Percentiles rank a stretch among this genome's conserved stretches.
Evolutionary conservation across 768 basidiomycete genomes (phyloP).

Genomic region (Termitomyces sp.): DNA sequence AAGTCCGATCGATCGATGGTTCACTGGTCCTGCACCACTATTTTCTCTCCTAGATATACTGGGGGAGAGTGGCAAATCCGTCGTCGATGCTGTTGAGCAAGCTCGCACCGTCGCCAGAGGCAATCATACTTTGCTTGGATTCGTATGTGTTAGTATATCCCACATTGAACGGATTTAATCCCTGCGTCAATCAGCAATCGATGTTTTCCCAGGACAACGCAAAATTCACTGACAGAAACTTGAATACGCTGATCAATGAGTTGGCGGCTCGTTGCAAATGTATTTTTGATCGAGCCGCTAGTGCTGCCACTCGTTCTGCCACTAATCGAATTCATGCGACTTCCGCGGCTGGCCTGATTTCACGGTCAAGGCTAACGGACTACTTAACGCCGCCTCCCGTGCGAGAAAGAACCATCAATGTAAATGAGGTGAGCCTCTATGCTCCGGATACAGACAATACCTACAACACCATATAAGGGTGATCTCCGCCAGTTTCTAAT

Average conservation of each 20-base stretch:
- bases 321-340: conserved; percentile 27
- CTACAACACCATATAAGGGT: conserved; percentile 30
- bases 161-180: neutral
- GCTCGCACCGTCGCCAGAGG: conserved; percentile 45
- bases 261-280: conserved; percentile 53
- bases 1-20: conserved; percentile 77
- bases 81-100: conserved; percentile 38
- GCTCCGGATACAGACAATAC: conserved; percentile 19
- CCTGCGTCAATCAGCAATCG: conserved; percentile 24
- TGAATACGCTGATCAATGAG: conserved; percentile 59
- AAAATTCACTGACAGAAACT: conserved; percentile 57
- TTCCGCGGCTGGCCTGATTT: conserved; percentile 18
- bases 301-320: conserved; percentile 60
- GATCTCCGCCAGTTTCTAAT: conserved; percentile 48
- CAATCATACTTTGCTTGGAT: conserved; percentile 43
- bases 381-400: conserved; percentile 28
- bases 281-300: conserved; percentile 58
- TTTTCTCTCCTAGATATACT: conserved; percentile 48
- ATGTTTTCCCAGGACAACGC: conserved; percentile 37
- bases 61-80: conserved; percentile 24
- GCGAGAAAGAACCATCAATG: conserved; percentile 48
- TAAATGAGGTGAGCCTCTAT: conserved; percentile 42
- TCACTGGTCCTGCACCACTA: conserved; percentile 54
- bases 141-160: conserved; percentile 33
- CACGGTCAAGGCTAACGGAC: conserved; percentile 22